These are phyloP conservation scores for Pseudogymnoascus destructans DNA, from an alignment of 2,329 filamentous ascomycete genomes.

Conservation along the genomic window DNA sequence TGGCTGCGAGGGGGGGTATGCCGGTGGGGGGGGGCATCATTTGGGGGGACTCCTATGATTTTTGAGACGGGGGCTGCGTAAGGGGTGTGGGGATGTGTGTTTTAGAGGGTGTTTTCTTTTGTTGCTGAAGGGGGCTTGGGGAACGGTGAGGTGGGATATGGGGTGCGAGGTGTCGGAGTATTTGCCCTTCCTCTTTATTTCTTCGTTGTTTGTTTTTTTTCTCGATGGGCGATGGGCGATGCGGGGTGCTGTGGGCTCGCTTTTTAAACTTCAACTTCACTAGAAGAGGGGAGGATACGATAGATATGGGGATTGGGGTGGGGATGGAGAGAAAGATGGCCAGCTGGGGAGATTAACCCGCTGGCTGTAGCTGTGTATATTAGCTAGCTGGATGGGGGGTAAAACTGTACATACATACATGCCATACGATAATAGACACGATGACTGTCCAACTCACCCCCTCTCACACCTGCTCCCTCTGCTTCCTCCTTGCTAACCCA, in stretches of 20 bases:
- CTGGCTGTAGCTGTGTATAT: background rate
- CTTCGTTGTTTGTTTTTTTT: too few relatives aligned
- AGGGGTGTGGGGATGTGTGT: background rate
- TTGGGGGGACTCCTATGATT: constrained; percentile 26
- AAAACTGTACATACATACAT: background rate
- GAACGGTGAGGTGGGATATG: too few relatives aligned
- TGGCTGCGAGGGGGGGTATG: constrained; percentile 21
- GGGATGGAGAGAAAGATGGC: background rate
- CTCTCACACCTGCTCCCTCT: too few relatives aligned
- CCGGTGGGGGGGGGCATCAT: constrained; percentile 14
- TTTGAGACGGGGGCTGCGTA: constrained; percentile 17
- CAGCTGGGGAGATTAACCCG: too few relatives aligned
- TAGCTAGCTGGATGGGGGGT: background rate
- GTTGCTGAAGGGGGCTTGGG: too few relatives aligned
- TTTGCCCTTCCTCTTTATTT: background rate
- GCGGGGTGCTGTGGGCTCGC: background rate
- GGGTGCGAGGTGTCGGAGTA: background rate
- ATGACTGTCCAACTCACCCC: too few relatives aligned
- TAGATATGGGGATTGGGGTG: too few relatives aligned
- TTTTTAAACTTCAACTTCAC: background rate
- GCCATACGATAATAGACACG: too few relatives aligned
- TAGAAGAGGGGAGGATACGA: background rate
- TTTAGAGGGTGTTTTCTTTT: background rate
- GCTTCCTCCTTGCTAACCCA: too few relatives aligned
- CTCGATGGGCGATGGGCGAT: too few relatives aligned